Conservation (phyloP, 768 basidiomycete genomes). For the Saitozyma sp. region DNA sequence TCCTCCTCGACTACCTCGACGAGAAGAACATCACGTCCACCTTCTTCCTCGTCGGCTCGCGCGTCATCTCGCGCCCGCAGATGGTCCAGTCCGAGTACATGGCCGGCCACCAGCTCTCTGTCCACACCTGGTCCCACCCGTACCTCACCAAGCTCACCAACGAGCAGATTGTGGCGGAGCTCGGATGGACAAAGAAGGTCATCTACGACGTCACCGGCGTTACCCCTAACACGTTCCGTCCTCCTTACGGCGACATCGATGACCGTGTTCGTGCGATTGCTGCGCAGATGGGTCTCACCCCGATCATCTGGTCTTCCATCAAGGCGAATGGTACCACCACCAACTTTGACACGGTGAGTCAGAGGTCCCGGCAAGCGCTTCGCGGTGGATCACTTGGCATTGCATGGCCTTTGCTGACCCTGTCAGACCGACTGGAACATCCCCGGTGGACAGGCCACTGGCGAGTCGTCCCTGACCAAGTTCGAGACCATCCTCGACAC, state of each 20-base stretch:
- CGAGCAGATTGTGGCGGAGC: conserved; percentile 77
- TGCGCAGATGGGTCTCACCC: conserved; percentile 74
- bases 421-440: conserved; percentile 73
- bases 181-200: conserved; percentile 82
- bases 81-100: conserved; percentile 75
- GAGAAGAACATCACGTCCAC: conserved; percentile 69
- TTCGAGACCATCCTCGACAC: conserved; percentile 70
- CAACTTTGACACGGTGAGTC: conserved; percentile 66
- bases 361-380: no score
- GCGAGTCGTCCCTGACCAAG: conserved; percentile 62
- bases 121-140: conserved; percentile 88
- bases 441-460: conserved; percentile 64
- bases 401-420: no score
- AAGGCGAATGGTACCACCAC: conserved; percentile 59
- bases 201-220: conserved; percentile 75
- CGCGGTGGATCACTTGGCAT: no score
- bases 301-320: conserved; percentile 74
- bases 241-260: conserved; percentile 69
- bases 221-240: conserved; percentile 75
- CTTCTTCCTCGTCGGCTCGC: conserved; percentile 84
- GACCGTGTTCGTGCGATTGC: conserved; percentile 79
- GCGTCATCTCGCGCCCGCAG: conserved; percentile 70
- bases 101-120: conserved; percentile 74
- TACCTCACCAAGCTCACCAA: conserved; percentile 73
- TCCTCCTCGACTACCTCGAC: conserved; percentile 70